A percentile compares a stretch with the other conserved stretches of the same genome.
phyloP scores from a whole-genome alignment of 495 filamentous ascomycete genomes.

The Tuber borchii region DNA sequence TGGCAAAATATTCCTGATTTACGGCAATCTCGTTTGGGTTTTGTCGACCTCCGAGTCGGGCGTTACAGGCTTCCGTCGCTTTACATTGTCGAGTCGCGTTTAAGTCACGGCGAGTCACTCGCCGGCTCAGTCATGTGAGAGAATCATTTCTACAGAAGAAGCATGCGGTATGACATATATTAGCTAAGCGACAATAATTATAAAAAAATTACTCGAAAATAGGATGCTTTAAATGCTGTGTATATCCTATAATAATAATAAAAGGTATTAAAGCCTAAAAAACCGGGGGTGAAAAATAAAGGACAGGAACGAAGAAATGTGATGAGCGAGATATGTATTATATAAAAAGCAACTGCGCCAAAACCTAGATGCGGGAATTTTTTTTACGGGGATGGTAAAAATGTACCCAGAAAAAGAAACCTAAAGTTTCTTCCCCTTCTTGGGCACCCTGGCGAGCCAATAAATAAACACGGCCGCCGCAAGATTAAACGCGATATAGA shows the following conservation, averaged over 20 bases:
- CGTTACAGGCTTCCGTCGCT: background rate
- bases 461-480: constrained; percentile 65
- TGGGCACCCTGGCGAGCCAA: constrained; percentile 72
- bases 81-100: background rate
- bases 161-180: background rate
- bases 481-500: constrained; percentile 72
- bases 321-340: background rate
- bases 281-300: background rate
- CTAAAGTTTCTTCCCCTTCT: constrained; percentile 50
- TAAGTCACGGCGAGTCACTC: background rate
- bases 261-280: background rate
- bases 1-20: background rate
- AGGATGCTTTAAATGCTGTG: no score
- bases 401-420: background rate
- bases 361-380: background rate
- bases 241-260: background rate
- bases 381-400: background rate
- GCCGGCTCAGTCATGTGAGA: background rate
- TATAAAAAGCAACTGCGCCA: background rate
- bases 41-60: background rate
- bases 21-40: background rate
- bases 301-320: background rate
- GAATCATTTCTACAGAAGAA: background rate
- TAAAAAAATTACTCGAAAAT: no score
- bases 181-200: background rate